Evolutionary conservation across 768 basidiomycete genomes (phyloP).

Genomic region (Boletellus sp.): DNA sequence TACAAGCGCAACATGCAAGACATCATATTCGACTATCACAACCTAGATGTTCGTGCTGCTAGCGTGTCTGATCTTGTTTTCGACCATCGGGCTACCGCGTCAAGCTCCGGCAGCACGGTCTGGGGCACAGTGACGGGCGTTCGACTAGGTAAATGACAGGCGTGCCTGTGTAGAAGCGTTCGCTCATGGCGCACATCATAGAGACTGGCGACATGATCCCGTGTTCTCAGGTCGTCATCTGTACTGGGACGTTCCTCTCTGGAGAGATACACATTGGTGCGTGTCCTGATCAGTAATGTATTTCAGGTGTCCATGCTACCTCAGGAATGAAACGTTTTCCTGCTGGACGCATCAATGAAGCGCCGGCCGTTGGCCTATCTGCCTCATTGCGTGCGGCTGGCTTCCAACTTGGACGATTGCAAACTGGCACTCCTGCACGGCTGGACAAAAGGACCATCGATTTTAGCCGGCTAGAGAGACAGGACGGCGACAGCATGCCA

Average conservation of each 20-base stretch:
- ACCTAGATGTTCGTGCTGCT: conserved; percentile 65
- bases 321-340: conserved; percentile 69
- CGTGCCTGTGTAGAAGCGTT: neutral
- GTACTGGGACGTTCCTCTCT: conserved; percentile 88
- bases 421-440: conserved; percentile 85
- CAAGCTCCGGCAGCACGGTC: conserved; percentile 20
- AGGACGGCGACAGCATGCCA: conserved; percentile 65
- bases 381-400: conserved; percentile 70
- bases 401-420: conserved; percentile 78
- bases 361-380: conserved; percentile 71
- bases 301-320: neutral
- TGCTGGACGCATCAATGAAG: conserved; percentile 72
- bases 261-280: conserved; percentile 89
- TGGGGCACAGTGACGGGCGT: conserved; percentile 65
- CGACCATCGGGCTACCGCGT: conserved; percentile 37
- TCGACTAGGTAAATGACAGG: conserved; percentile 48
- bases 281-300: neutral
- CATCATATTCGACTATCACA: conserved; percentile 58
- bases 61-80: conserved; percentile 80
- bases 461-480: conserved; percentile 55
- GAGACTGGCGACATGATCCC: conserved; percentile 71
- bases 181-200: conserved; percentile 26
- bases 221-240: conserved; percentile 81
- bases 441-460: conserved; percentile 68
- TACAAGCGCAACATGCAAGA: conserved; percentile 84